These are phyloP conservation scores for Arthrobotrys megalospora DNA, from an alignment of 2,329 filamentous ascomycete genomes.

Conservation along the genomic window DNA sequence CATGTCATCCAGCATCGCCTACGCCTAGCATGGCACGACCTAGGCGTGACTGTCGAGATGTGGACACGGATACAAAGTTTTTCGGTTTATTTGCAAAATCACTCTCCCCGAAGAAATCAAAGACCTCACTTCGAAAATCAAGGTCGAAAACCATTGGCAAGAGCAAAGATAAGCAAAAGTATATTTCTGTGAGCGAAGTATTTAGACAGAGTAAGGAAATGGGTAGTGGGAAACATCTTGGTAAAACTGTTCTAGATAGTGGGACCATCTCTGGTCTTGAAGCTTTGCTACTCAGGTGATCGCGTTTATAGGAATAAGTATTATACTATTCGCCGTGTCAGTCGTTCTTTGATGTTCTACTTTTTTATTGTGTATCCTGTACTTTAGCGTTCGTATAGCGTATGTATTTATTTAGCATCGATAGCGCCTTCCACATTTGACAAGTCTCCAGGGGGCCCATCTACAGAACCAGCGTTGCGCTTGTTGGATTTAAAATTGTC, in stretches of 20 bases:
- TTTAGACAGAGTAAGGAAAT: constrained; percentile 43
- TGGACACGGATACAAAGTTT: neutral
- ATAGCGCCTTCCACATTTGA: neutral
- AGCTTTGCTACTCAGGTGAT: neutral
- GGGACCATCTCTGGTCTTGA: neutral
- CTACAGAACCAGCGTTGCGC: neutral
- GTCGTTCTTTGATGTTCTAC: neutral
- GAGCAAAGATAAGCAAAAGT: constrained; percentile 18
- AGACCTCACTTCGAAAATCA: constrained; percentile 20
- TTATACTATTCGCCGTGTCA: neutral
- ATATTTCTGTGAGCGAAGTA: constrained; percentile 20
- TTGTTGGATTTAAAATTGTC: constrained; percentile 3
- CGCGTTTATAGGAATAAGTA: too few relatives aligned
- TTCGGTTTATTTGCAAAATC: neutral
- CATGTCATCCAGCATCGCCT: neutral
- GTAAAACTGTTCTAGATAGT: neutral
- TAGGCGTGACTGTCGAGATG: neutral
- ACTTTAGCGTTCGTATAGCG: neutral
- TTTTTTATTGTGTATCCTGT: neutral
- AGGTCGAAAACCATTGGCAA: constrained; percentile 21
- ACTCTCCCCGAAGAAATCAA: constrained; percentile 5
- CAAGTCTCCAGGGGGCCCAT: neutral
- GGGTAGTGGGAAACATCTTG: neutral
- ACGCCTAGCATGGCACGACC: neutral
- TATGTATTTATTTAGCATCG: neutral